A percentile compares a stretch with the other conserved stretches of the same genome.
These are phyloP conservation scores for Chaetomium olivaceum DNA, from an alignment of 2,329 filamentous ascomycete species.

Conservation along the genomic window DNA sequence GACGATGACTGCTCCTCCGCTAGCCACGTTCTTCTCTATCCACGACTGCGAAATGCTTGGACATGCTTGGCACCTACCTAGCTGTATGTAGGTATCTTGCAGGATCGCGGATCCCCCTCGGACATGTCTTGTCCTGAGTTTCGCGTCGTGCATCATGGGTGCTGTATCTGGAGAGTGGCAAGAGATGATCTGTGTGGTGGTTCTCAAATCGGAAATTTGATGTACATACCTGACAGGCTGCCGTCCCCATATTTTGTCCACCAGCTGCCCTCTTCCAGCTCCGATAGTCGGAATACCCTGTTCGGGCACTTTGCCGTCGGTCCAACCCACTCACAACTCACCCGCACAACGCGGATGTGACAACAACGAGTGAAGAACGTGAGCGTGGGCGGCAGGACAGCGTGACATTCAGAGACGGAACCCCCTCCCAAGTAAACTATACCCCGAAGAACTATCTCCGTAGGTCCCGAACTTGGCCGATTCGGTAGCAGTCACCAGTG, in stretches of 20 bases:
- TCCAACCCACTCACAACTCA: conserved; percentile 9
- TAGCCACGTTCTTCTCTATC: neutral
- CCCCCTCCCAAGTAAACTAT: neutral
- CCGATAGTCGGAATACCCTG: conserved; percentile 23
- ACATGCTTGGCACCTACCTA: neutral
- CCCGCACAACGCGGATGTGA: neutral
- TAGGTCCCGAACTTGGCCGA: neutral
- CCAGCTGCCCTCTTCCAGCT: conserved; percentile 13
- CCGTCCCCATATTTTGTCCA: conserved; percentile 13
- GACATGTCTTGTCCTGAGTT: neutral
- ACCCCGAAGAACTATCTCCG: neutral
- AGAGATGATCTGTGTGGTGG: neutral
- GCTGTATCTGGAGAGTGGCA: neutral
- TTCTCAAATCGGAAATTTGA: neutral
- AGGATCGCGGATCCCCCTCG: neutral
- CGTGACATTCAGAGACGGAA: neutral
- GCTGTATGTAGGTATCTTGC: neutral
- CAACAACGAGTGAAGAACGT: conserved; percentile 12
- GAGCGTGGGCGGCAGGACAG: conserved; percentile 23
- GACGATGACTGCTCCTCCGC: neutral
- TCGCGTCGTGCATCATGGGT: neutral
- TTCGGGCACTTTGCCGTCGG: neutral
- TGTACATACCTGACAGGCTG: neutral
- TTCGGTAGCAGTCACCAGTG: neutral
- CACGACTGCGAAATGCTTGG: neutral